Evolutionary conservation across 2,329 filamentous ascomycete genomes (phyloP), one percentile per base, ranked within the genome.

Genomic region (Penicillium glabrum): DNA sequence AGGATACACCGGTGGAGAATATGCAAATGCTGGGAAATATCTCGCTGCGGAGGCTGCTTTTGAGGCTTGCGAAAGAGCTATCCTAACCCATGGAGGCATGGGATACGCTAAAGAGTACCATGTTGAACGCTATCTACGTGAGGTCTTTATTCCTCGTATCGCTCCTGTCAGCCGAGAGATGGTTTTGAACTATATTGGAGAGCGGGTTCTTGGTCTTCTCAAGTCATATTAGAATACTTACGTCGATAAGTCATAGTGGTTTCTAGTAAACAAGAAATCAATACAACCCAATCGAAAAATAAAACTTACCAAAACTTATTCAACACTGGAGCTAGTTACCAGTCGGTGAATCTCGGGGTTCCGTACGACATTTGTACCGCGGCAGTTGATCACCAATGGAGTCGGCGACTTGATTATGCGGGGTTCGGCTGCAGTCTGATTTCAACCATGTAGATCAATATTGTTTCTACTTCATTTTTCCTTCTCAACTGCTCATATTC

Each of bases 21-120:
- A 83, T 46, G 79, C 78, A n/a, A 85, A 86, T 63, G 77, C 75
- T 7, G 82, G 81, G 1, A 86, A 85, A 65, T 85, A 83, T 62
- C 66, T 86, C n/a, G 83, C 82, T 11, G 83, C 81, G 0, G 83
- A 86, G 63, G 82, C 83, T 5, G 82, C 82, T 0, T 86, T 84
- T 64, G 77, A 73, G 10, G 81, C 82, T 0, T 85, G 82, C 61
- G 83, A 86, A 61, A 68, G 80, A 52, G 79, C 80, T n/a, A 77
- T 83, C 3, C 67, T 85, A 61, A 72, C 76, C 10, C 82, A 83
- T 69, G 83, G 83, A 19, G 83, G 83, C 0, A 85, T 85, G 82
- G 83, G 83, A 0, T 86, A 85, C 71, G 82, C 82, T 3, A 80
- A 80, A 29, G 83, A 85, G 61, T 85, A 83, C 64, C 79, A 85